Conservation (phyloP, 2,329 filamentous ascomycete species). For the Hymenotorrendiella dingleyae region DNA sequence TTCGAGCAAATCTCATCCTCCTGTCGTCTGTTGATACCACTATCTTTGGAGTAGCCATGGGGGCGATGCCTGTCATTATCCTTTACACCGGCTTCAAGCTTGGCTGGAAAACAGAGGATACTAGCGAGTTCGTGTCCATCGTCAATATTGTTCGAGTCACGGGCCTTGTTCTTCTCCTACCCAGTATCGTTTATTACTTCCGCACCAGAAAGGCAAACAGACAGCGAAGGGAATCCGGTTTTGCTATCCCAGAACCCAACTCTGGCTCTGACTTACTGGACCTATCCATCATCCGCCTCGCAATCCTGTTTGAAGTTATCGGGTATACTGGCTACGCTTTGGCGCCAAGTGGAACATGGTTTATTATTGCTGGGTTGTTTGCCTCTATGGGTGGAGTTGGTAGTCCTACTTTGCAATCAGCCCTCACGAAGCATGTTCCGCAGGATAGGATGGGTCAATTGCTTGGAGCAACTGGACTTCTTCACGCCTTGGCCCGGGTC, state of each 20-base stretch:
- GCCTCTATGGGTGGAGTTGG: slow-evolving; percentile 79
- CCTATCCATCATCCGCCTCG: slow-evolving; percentile 66
- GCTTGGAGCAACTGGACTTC: slow-evolving; percentile 78
- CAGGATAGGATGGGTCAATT: slow-evolving; percentile 75
- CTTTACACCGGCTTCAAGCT: slow-evolving; percentile 80
- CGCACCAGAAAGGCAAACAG: slow-evolving; percentile 38
- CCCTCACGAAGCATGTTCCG: slow-evolving; percentile 87
- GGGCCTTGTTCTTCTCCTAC: slow-evolving; percentile 69
- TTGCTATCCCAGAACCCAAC: slow-evolving; percentile 38
- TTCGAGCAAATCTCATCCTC: slow-evolving; percentile 77
- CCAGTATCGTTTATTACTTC: slow-evolving; percentile 69
- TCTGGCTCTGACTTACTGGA: slow-evolving; percentile 72
- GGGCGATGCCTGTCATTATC: slow-evolving; percentile 72
- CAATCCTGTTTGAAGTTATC: slow-evolving; percentile 68
- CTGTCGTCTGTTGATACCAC: slow-evolving; percentile 77
- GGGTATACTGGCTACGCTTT: slow-evolving; percentile 73
- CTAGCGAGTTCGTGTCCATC: slow-evolving; percentile 74
- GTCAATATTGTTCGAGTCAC: slow-evolving; percentile 70
- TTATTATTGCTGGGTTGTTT: slow-evolving; percentile 66
- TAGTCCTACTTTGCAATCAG: slow-evolving; percentile 75
- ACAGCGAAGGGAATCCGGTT: slow-evolving; percentile 51
- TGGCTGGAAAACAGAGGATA: slow-evolving; percentile 75
- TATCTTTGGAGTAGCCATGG: slow-evolving; percentile 76
- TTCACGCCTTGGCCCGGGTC: slow-evolving; percentile 77
- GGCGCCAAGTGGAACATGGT: slow-evolving; percentile 53